phyloP scores from a whole-genome alignment of 2,329 filamentous ascomycete species.

The Xylaria hypoxylon region DNA sequence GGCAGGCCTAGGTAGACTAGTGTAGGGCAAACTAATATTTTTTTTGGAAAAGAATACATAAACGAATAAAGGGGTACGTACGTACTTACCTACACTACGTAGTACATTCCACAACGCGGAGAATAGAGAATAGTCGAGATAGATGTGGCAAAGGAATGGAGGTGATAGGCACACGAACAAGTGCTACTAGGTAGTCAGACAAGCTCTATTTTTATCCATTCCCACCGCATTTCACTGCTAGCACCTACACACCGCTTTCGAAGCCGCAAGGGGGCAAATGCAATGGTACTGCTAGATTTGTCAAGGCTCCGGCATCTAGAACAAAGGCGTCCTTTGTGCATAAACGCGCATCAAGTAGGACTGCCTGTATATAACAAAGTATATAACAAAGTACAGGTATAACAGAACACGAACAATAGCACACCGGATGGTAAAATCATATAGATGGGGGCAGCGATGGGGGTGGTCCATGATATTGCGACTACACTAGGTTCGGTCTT shows the following conservation, averaged over 20 bases:
- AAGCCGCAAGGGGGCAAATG: slow-evolving; percentile 6
- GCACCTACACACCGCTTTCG: slow-evolving; percentile 21
- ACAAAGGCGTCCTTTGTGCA: slow-evolving; percentile 6
- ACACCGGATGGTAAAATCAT: neutral
- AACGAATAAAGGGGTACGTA: neutral
- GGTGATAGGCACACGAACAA: slow-evolving; percentile 23
- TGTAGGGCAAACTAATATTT: neutral
- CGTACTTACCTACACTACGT: neutral
- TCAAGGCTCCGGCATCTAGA: slow-evolving; percentile 21
- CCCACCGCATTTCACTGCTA: slow-evolving; percentile 18
- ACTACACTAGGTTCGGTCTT: slow-evolving; percentile 12
- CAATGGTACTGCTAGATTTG: slow-evolving; percentile 8
- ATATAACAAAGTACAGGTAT: neutral
- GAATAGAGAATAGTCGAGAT: neutral
- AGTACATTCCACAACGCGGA: neutral
- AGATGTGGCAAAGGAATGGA: slow-evolving; percentile 10
- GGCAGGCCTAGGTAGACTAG: neutral
- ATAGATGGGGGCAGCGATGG: neutral
- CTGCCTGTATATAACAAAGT: no score
- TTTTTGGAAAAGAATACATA: neutral
- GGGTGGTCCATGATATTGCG: neutral
- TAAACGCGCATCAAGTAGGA: slow-evolving; percentile 11
- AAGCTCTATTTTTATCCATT: slow-evolving; percentile 37
- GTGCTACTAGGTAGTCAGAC: slow-evolving; percentile 32
- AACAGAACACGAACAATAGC: neutral